phyloP scores from a whole-genome alignment of 768 basidiomycete genomes.

The Daedaleopsis sinensis region DNA sequence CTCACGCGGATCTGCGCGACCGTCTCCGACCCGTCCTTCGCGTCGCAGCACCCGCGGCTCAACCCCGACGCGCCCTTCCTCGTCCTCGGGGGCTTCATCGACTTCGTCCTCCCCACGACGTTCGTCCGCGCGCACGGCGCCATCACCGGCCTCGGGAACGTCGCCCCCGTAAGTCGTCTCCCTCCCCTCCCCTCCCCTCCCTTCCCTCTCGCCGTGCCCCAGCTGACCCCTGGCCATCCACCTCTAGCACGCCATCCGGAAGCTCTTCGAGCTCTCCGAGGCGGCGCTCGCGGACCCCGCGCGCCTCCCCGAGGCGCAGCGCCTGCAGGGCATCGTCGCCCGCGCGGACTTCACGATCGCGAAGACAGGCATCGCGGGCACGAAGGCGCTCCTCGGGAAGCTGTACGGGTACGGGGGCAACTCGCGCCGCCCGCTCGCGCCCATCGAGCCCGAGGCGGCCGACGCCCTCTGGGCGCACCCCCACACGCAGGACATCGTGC shows the following conservation, averaged over 20 bases:
- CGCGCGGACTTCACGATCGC: constrained; percentile 81
- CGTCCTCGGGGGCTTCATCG: constrained; percentile 83
- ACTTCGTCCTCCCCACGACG: constrained; percentile 77
- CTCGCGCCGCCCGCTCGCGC: constrained; percentile 78
- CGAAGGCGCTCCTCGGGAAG: constrained; percentile 78
- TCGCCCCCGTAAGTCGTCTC: constrained; percentile 63
- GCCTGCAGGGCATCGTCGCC: constrained; percentile 79
- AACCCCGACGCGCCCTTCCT: constrained; percentile 71
- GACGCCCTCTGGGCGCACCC: constrained; percentile 71
- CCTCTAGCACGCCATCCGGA: constrained; percentile 55
- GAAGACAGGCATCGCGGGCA: constrained; percentile 76
- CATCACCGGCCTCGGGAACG: constrained; percentile 87
- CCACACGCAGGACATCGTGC: constrained; percentile 69
- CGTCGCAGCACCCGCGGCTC: constrained; percentile 65
- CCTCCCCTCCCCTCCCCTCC: background rate
- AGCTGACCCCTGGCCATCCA: background rate
- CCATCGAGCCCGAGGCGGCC: constrained; percentile 57
- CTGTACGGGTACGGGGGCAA: constrained; percentile 80
- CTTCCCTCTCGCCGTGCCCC: background rate
- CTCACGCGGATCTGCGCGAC: constrained; percentile 79
- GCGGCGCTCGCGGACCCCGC: constrained; percentile 56
- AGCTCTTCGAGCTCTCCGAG: constrained; percentile 65
- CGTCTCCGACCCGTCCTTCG: constrained; percentile 61
- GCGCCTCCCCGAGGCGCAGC: constrained; percentile 67
- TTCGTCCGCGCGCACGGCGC: constrained; percentile 83